A percentile compares a stretch with the other conserved stretches of the same genome.
These are phyloP conservation scores for Inga oerstediana DNA, from an alignment of 306 rosid genomes.

Conservation along the genomic window DNA sequence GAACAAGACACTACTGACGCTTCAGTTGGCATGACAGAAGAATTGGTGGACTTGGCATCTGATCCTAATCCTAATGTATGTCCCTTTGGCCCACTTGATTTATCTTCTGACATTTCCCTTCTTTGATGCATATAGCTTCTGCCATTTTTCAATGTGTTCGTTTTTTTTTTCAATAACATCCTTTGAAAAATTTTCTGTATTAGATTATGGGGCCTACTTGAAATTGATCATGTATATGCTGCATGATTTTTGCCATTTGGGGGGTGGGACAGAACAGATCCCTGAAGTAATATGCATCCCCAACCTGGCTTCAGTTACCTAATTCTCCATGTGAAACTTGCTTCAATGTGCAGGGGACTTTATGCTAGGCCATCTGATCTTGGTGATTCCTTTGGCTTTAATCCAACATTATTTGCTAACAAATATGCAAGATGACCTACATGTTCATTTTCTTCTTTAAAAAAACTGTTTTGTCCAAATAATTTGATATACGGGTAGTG, in stretches of 20 bases:
- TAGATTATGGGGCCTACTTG: neutral
- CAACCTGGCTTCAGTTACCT: neutral
- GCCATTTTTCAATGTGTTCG: neutral
- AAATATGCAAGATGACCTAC: neutral
- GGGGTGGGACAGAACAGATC: neutral
- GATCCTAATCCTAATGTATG: conserved; percentile 61
- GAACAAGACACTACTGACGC: conserved; percentile 56
- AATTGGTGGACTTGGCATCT: conserved; percentile 43
- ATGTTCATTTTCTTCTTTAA: neutral
- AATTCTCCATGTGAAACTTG: neutral
- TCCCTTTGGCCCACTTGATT: conserved; percentile 26
- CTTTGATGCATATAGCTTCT: neutral
- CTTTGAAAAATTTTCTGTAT: neutral
- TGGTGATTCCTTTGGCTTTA: neutral
- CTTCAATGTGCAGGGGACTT: neutral
- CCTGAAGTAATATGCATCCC: neutral
- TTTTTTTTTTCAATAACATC: neutral
- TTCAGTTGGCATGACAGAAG: conserved; percentile 47
- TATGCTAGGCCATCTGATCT: neutral
- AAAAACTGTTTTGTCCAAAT: neutral
- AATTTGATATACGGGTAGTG: neutral
- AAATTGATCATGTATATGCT: neutral
- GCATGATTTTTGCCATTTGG: neutral
- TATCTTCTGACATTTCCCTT: conserved; percentile 27
- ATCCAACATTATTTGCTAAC: neutral